Evolutionary conservation across 139 green algal species (phyloP).

Genomic region (Deuterostichococcus epilithicus): DNA sequence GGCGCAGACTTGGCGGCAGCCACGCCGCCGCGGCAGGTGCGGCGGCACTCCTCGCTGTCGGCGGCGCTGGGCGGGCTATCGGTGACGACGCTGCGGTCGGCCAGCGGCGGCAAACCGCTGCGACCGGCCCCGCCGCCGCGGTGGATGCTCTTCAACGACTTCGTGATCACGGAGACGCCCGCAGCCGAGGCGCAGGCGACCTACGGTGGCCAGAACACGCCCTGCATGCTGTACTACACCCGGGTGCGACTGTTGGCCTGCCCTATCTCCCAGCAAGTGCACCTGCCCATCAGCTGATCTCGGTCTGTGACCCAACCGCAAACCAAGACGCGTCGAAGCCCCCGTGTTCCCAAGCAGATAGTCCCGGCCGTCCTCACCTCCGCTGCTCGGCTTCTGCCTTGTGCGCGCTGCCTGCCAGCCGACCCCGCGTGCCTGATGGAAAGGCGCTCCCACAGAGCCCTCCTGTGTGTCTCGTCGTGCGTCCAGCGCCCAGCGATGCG

Average conservation of each 20-base stretch:
- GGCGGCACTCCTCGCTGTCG: conserved; percentile 8
- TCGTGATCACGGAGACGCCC: conserved; percentile 46
- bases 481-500: too few species aligned
- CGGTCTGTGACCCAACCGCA: too few species aligned
- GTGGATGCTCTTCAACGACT: conserved; percentile 94
- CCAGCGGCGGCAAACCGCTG: neutral
- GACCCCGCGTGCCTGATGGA: too few species aligned
- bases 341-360: too few species aligned
- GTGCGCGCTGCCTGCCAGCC: too few species aligned
- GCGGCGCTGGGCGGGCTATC: neutral
- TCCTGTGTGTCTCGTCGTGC: too few species aligned
- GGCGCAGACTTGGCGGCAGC: neutral
- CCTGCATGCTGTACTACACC: conserved; percentile 81
- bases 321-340: too few species aligned
- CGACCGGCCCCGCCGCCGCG: neutral
- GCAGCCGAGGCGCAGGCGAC: conserved; percentile 50
- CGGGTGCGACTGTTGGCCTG: conserved; percentile 21
- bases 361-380: too few species aligned
- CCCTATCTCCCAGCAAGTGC: too few species aligned
- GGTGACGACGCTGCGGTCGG: neutral
- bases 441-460: too few species aligned
- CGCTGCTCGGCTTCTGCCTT: too few species aligned
- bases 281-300: too few species aligned
- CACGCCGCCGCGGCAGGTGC: conserved; percentile 6
- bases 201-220: conserved; percentile 75